Percentiles rank a stretch among this genome's conserved stretches.
Conservation (phyloP, 2,329 filamentous ascomycete species). For the Hypomyces rosellus region DNA sequence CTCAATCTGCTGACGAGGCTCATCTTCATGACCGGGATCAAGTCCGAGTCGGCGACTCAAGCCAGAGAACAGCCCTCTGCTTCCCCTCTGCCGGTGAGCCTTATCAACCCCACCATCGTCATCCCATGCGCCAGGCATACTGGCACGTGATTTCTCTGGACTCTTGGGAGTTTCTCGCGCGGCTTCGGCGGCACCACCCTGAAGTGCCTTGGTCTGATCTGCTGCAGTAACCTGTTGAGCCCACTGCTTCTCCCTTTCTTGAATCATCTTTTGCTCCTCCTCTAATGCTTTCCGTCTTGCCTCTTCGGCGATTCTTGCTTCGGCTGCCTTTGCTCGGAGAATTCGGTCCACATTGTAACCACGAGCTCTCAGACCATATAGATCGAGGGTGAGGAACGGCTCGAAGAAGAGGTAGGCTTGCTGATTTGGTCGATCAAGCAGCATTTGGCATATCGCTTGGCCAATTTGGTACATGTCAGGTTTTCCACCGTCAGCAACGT, state of each 20-base stretch:
- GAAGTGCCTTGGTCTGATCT: constrained; percentile 25
- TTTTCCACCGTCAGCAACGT: constrained; percentile 60
- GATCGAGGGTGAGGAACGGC: constrained; percentile 78
- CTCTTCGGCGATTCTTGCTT: constrained; percentile 81
- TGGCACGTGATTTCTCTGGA: constrained; percentile 32
- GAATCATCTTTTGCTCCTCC: constrained; percentile 63
- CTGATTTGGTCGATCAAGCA: constrained; percentile 77
- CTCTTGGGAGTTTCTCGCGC: constrained; percentile 34
- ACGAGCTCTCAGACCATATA: constrained; percentile 73
- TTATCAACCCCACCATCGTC: constrained; percentile 35
- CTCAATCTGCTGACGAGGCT: constrained; percentile 34
- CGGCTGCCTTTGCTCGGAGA: constrained; percentile 76
- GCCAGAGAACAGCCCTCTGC: constrained; percentile 60
- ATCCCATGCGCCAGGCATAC: constrained; percentile 73
- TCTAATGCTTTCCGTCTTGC: constrained; percentile 69
- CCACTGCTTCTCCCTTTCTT: constrained; percentile 46
- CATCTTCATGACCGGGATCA: constrained; percentile 42
- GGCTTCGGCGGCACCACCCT: constrained; percentile 25
- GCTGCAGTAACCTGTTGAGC: constrained; percentile 15
- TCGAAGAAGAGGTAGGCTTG: constrained; percentile 88
- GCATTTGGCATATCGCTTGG: constrained; percentile 72
- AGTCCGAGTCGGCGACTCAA: constrained; percentile 64
- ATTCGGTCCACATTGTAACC: constrained; percentile 98
- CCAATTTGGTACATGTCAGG: constrained; percentile 90
- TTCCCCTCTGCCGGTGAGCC: constrained; percentile 32